phyloP scores from a whole-genome alignment of 805 yeast species.

The Cyberlindnera bimundalis region DNA sequence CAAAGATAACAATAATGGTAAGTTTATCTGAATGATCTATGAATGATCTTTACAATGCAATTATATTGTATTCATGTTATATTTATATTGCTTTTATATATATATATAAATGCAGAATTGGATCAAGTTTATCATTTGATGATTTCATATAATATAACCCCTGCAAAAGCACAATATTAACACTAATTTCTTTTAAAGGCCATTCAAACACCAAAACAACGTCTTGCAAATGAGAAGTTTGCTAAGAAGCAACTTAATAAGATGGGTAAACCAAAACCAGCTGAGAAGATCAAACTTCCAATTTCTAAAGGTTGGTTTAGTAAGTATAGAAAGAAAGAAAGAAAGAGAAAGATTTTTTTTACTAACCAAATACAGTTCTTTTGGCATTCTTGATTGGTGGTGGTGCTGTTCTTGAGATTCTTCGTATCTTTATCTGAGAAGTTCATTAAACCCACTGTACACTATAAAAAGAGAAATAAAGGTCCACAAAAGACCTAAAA shows the following conservation, averaged over 20 bases:
- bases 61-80: too few species aligned
- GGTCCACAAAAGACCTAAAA: not conserved
- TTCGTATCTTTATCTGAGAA: slow-evolving; percentile 55
- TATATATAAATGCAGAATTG: too few species aligned
- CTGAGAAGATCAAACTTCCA: slow-evolving; percentile 43
- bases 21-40: too few species aligned
- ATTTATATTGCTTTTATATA: too few species aligned
- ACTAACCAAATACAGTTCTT: slow-evolving; percentile 29
- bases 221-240: slow-evolving; percentile 81
- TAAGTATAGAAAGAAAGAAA: too few species aligned
- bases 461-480: not conserved
- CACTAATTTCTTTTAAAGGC: slow-evolving; percentile 39
- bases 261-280: slow-evolving; percentile 66
- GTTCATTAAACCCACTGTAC: too few species aligned
- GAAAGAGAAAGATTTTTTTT: too few species aligned
- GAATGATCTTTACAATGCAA: too few species aligned
- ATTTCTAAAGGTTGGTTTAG: slow-evolving; percentile 65
- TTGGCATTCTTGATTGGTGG: slow-evolving; percentile 71
- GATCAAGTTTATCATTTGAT: too few species aligned
- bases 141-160: too few species aligned
- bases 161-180: not conserved
- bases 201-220: slow-evolving; percentile 81
- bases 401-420: slow-evolving; percentile 73
- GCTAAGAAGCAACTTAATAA: slow-evolving; percentile 69
- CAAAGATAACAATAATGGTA: too few species aligned